These are phyloP conservation scores for Trichoderma afroharzianum DNA, from an alignment of 2,329 filamentous ascomycete species.

Conservation along the genomic window DNA sequence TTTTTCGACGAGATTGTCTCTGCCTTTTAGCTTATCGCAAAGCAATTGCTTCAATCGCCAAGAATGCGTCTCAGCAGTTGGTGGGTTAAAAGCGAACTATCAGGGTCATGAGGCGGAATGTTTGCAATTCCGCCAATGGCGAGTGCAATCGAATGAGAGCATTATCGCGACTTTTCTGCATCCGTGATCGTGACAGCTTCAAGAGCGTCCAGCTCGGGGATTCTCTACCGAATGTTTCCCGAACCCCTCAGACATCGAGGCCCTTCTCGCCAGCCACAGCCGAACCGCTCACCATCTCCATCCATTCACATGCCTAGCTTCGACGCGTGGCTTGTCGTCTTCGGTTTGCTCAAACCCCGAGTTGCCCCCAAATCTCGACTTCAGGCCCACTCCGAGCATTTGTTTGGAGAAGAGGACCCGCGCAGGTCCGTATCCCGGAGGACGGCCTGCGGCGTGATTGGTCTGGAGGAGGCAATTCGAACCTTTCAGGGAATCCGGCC, in stretches of 20 bases:
- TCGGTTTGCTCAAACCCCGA: not conserved
- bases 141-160: not conserved
- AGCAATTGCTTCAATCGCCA: not conserved
- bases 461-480: not conserved
- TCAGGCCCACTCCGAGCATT: not conserved
- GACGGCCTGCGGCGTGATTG: constrained; percentile 10
- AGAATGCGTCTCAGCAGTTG: not conserved
- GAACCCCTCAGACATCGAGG: not conserved
- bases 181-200: not conserved
- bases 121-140: constrained; percentile 6
- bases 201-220: not conserved
- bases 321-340: not conserved
- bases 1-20: not conserved
- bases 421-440: constrained; percentile 13
- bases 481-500: constrained; percentile 10
- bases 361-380: not conserved
- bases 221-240: not conserved
- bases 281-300: not conserved
- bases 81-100: not conserved
- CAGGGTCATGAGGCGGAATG: not conserved
- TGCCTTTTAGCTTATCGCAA: constrained; percentile 7
- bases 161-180: not conserved
- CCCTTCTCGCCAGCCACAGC: constrained; percentile 4
- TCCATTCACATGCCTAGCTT: not conserved
- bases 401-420: constrained; percentile 1